A percentile compares a stretch with the other conserved stretches of the same genome.
Evolutionary conservation across 192 early-diverging fungal species (phyloP).

Genomic region (Polychytrium aggregatum): DNA sequence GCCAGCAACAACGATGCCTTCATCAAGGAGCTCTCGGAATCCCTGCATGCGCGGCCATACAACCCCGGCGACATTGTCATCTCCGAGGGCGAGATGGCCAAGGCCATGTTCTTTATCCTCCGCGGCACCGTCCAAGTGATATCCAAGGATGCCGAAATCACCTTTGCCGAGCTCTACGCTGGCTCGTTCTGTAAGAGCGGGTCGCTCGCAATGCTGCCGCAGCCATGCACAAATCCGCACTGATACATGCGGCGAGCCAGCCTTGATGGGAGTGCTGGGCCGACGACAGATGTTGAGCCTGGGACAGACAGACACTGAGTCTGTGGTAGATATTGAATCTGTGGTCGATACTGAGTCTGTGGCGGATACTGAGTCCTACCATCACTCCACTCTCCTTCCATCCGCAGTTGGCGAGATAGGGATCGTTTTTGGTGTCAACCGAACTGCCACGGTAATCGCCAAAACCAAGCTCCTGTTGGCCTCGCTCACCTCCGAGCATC

Average conservation of each 20-base stretch:
- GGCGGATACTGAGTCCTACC: no score
- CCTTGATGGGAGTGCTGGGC: no score
- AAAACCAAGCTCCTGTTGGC: slow-evolving; percentile 54
- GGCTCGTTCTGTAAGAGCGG: slow-evolving; percentile 37
- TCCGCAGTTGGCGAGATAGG: slow-evolving; percentile 41
- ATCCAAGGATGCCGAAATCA: slow-evolving; percentile 37
- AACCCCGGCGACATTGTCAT: slow-evolving; percentile 43
- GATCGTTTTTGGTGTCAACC: slow-evolving; percentile 27
- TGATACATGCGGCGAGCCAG: no score
- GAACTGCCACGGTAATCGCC: slow-evolving; percentile 58
- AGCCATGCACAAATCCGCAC: no score
- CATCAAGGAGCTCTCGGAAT: no score
- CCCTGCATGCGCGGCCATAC: slow-evolving; percentile 39
- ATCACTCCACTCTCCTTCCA: no score
- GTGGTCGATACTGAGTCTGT: no score
- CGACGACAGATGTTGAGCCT: no score
- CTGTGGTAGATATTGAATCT: no score
- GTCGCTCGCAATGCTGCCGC: no score
- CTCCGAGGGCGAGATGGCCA: slow-evolving; percentile 46
- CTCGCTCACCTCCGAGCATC: slow-evolving; percentile 47
- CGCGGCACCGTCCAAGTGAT: slow-evolving; percentile 55
- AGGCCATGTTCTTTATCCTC: slow-evolving; percentile 64
- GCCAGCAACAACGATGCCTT: no score
- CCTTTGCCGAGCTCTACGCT: slow-evolving; percentile 25
- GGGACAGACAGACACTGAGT: no score